phyloP scores from a whole-genome alignment of 768 basidiomycete genomes.

The Inosperma sp. region DNA sequence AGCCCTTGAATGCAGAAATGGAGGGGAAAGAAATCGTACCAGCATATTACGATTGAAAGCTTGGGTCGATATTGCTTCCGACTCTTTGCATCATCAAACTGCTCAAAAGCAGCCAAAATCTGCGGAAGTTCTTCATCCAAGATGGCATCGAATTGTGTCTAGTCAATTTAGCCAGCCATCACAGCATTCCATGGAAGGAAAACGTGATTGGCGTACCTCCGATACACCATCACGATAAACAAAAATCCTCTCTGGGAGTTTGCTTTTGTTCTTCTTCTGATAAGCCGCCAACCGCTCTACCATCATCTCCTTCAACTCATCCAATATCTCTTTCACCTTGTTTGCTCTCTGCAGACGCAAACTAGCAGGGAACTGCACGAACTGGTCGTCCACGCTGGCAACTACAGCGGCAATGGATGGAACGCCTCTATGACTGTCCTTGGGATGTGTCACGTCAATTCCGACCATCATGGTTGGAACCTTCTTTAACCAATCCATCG shows the following conservation, averaged over 20 bases:
- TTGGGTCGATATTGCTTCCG: constrained; percentile 51
- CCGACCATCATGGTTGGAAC: constrained; percentile 79
- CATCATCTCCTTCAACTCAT: constrained; percentile 61
- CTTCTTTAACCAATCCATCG: constrained; percentile 62
- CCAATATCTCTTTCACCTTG: no score
- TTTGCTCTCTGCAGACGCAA: constrained; percentile 60
- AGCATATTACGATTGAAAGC: constrained; percentile 74
- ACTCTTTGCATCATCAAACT: constrained; percentile 38
- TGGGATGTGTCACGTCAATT: constrained; percentile 81
- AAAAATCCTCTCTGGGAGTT: constrained; percentile 66
- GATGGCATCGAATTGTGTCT: constrained; percentile 73
- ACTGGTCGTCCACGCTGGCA: constrained; percentile 62
- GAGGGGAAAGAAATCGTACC: no score
- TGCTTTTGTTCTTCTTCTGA: constrained; percentile 45
- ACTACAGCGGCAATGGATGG: constrained; percentile 85
- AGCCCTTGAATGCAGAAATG: not conserved
- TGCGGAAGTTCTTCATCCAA: constrained; percentile 56
- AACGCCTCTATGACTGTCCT: constrained; percentile 59
- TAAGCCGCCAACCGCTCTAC: constrained; percentile 61
- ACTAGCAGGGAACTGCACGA: constrained; percentile 76
- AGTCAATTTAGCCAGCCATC: constrained; percentile 3
- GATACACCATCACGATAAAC: constrained; percentile 83
- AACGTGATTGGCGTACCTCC: constrained; percentile 50
- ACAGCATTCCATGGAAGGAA: not conserved
- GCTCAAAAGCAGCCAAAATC: constrained; percentile 58